These are phyloP conservation scores for Oenanthe javanica DNA, from an alignment of 140 eudicot genomes.

Conservation along the genomic window DNA sequence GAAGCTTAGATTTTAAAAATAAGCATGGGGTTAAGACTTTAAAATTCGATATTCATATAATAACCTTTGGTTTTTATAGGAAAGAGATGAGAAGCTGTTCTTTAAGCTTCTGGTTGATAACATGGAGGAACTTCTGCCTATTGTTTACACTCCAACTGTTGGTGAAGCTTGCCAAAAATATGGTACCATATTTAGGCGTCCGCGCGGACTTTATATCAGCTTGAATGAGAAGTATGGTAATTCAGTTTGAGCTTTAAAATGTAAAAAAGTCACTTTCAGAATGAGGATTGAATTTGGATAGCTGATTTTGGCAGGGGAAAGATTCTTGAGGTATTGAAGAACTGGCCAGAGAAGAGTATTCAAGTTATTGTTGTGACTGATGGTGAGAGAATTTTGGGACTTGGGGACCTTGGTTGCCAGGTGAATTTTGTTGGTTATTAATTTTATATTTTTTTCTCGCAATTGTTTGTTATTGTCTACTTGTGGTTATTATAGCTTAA, in stretches of 20 bases:
- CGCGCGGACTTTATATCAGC: background rate
- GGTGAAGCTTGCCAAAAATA: slow-evolving; percentile 2
- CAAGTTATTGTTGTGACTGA: slow-evolving; percentile 5
- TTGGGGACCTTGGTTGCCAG: slow-evolving; percentile 6
- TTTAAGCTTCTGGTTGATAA: background rate
- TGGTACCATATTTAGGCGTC: slow-evolving; percentile 3
- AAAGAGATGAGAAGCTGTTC: slow-evolving; percentile 1
- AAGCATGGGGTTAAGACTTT: too few species aligned
- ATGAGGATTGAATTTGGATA: background rate
- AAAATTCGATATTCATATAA: too few species aligned
- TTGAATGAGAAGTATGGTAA: background rate
- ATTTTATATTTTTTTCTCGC: background rate
- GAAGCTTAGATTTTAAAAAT: background rate
- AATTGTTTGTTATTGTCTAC: background rate
- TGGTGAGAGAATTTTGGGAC: slow-evolving; percentile 1
- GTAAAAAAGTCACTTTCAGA: background rate
- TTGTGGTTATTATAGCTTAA: background rate
- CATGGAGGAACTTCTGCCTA: slow-evolving; percentile 3
- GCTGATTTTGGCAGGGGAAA: background rate
- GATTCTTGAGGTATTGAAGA: background rate
- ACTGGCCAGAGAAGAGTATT: background rate
- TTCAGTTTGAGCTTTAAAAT: background rate
- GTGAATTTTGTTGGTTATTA: background rate
- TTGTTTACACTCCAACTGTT: slow-evolving; percentile 5
- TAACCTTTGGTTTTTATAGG: background rate